Evolutionary conservation across 2,329 filamentous ascomycete genomes (phyloP).

Genomic region (Parastagonospora avenae): DNA sequence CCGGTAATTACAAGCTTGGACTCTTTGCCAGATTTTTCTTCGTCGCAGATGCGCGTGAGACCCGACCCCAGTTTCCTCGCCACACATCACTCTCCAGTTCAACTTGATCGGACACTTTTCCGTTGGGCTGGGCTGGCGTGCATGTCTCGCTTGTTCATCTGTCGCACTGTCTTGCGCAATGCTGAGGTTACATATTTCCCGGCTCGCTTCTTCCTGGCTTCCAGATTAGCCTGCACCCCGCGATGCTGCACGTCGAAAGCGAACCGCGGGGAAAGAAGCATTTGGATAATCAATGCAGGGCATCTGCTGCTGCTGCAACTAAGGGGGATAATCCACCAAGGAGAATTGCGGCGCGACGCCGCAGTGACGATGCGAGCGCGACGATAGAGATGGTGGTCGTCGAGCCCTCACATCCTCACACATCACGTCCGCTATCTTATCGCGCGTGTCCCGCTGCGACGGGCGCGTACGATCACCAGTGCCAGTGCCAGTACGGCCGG

Average conservation of each 20-base stretch:
- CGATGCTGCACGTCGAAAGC: conserved; percentile 1
- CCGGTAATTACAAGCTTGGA: neutral
- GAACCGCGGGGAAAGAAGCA: conserved; percentile 5
- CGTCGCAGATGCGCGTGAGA: neutral
- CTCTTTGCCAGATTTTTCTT: neutral
- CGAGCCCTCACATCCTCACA: too few species aligned
- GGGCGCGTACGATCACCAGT: too few species aligned
- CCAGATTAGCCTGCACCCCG: conserved; percentile 2
- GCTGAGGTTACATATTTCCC: neutral
- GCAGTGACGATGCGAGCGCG: neutral
- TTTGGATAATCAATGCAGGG: conserved; percentile 1
- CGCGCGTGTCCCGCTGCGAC: too few species aligned
- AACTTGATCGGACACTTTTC: neutral
- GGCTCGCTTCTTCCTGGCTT: neutral
- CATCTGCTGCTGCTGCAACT: neutral
- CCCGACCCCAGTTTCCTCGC: too few species aligned
- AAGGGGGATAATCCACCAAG: conserved; percentile 1
- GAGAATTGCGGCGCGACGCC: neutral
- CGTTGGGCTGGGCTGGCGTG: neutral
- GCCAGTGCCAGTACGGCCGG: too few species aligned
- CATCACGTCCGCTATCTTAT: too few species aligned
- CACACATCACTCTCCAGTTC: neutral
- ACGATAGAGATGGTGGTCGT: neutral
- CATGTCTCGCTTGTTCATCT: neutral
- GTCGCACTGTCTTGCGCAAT: neutral